These are phyloP conservation scores for Fulvia fulva DNA, from an alignment of 2,329 filamentous ascomycete genomes.

Conservation along the genomic window DNA sequence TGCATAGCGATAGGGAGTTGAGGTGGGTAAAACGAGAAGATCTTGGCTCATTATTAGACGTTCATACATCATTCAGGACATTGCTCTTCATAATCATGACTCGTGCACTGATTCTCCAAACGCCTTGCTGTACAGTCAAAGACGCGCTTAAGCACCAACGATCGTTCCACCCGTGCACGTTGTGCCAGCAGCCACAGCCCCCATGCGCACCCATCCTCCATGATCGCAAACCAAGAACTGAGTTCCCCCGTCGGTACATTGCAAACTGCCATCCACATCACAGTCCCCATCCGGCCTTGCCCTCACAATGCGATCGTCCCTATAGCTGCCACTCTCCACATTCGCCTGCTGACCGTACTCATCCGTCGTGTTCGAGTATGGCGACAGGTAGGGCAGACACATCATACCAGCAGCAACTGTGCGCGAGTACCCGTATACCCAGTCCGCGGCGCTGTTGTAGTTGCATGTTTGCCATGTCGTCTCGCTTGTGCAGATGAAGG, in stretches of 20 bases:
- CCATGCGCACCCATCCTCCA: constrained; percentile 33
- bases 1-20: not conserved
- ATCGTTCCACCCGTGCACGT: constrained; percentile 28
- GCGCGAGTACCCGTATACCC: constrained; percentile 31
- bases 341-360: constrained; percentile 27
- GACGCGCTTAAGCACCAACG: constrained; percentile 12
- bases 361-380: constrained; percentile 19
- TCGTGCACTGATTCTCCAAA: not conserved
- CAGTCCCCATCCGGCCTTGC: constrained; percentile 30
- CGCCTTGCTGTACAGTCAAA: constrained; percentile 2
- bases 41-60: no score
- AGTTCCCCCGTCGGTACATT: constrained; percentile 27
- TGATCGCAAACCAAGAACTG: constrained; percentile 33
- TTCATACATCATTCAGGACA: not conserved
- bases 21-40: no score
- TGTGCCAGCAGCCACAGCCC: constrained; percentile 29
- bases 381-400: constrained; percentile 33
- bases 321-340: constrained; percentile 25
- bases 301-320: constrained; percentile 33
- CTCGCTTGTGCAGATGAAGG: constrained; percentile 38
- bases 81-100: not conserved
- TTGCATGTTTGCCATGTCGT: constrained; percentile 37
- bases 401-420: constrained; percentile 35
- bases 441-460: constrained; percentile 22
- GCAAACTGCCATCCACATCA: constrained; percentile 22